Evolutionary conservation across 352 stramenopile genomes (phyloP), one percentile per base, ranked within the genome.

Genomic region (Globisporangium camurandrum): DNA sequence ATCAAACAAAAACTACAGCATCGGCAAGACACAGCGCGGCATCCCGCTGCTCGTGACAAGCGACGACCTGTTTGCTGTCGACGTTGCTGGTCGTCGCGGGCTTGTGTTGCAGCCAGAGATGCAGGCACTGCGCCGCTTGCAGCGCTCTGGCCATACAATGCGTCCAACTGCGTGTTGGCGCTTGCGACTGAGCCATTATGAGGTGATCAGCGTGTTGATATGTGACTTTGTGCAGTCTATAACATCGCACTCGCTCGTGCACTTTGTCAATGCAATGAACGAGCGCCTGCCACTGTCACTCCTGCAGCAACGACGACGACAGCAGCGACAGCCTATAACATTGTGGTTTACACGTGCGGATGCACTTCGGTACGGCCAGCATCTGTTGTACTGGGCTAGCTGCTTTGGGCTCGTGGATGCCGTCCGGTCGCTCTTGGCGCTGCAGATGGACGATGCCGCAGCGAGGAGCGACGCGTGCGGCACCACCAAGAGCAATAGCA

Each of bases 341-440:
- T n/a, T n/a, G 44, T 30, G 38, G 22, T 76, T 78, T 40, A 62
- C 58, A 7, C 50, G 52, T 22, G 51, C 57, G 0, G 71, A 85
- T 37, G 72, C 63, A 12, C 62, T 86, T 28, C 74, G 79, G 0
- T 91, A 91, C 30, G 79, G 76, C 2, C 79, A 91, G 54, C 79
- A 91, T 36, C 46, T 91, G 47, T 54, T 91, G 10, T 91, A 87
- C 51, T 91, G 79, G 75, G 69, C 64, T 20, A 73, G 68, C 23
- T 85, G 79, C 30, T 86, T 91, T 31, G 78, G 78, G 0, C 51
- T 88, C n/a, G 65, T 74, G 3, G 55, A 69, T 1, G 64, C 85
- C 20, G 72, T 85, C 20, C 59, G 57, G 10, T 64, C 57, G 16
- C 59, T 88, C 26, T 62, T 91, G 10, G 44, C 59, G 19, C 50